Evolutionary conservation across 257 asterid species (phyloP).

Genomic region (Petunia secreta): DNA sequence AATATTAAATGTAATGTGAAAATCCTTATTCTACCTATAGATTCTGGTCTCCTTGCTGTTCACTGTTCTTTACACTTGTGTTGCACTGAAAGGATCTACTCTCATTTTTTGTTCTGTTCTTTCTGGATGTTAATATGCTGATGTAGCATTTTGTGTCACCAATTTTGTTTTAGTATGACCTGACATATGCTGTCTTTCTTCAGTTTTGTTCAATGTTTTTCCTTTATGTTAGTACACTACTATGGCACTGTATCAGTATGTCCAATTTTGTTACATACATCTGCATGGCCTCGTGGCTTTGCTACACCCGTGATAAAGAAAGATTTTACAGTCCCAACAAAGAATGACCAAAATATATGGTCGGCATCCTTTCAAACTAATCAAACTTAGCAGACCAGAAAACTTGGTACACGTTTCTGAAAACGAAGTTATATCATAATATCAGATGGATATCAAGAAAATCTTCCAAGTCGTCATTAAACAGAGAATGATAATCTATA

Average conservation of each 20-base stretch:
- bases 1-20: neutral
- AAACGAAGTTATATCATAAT: neutral
- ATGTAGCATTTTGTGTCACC: neutral
- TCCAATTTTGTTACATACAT: neutral
- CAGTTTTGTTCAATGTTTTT: neutral
- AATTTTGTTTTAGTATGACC: neutral
- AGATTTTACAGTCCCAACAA: neutral
- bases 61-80: neutral
- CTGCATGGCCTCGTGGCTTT: neutral
- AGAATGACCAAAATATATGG: neutral
- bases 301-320: neutral
- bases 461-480: neutral
- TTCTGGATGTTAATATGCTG: neutral
- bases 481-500: neutral
- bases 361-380: neutral
- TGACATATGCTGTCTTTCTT: neutral
- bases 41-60: neutral
- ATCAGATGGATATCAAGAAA: neutral
- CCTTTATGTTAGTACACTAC: neutral
- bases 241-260: neutral
- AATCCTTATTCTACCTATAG: neutral
- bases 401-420: neutral
- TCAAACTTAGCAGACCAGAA: neutral
- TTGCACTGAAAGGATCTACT: neutral
- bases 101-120: slow-evolving; percentile 3